Conservation (phyloP, 1,139 yeast genomes). For the Hansenula sp. region DNA sequence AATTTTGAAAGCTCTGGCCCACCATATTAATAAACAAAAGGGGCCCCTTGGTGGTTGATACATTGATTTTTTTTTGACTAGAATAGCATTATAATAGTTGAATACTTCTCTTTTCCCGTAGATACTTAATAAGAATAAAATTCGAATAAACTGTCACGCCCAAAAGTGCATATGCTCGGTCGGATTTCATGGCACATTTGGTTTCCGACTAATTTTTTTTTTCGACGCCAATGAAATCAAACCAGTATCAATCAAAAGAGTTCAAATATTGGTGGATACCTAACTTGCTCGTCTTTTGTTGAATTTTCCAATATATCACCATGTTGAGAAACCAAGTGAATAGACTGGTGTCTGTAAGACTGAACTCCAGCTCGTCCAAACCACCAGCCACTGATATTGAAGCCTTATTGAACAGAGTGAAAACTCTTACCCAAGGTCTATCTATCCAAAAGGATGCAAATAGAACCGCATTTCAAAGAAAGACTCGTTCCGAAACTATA, state of each 20-base stretch:
- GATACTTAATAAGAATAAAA: no score
- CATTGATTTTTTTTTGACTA: no score
- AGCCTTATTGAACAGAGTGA: conserved; percentile 9
- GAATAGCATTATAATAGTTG: no score
- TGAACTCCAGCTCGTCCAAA: conserved; percentile 1
- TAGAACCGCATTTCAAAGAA: background rate
- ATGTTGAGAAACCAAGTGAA: conserved; percentile 7
- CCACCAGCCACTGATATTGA: conserved; percentile 7
- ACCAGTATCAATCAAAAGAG: background rate
- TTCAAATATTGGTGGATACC: background rate
- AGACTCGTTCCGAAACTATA: background rate
- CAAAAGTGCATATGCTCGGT: background rate
- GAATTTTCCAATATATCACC: no score
- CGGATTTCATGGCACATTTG: background rate
- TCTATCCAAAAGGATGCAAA: background rate
- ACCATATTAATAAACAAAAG: background rate
- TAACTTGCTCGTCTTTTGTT: background rate
- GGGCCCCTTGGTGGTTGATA: no score
- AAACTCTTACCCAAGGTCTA: conserved; percentile 3
- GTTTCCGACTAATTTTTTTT: background rate
- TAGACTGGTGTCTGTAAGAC: conserved; percentile 4
- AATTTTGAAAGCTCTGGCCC: conserved; percentile 3
- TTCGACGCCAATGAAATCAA: background rate
- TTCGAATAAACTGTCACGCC: no score
- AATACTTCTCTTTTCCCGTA: no score